Conservation (phyloP, 768 basidiomycete species). For the Mycena amicta region DNA sequence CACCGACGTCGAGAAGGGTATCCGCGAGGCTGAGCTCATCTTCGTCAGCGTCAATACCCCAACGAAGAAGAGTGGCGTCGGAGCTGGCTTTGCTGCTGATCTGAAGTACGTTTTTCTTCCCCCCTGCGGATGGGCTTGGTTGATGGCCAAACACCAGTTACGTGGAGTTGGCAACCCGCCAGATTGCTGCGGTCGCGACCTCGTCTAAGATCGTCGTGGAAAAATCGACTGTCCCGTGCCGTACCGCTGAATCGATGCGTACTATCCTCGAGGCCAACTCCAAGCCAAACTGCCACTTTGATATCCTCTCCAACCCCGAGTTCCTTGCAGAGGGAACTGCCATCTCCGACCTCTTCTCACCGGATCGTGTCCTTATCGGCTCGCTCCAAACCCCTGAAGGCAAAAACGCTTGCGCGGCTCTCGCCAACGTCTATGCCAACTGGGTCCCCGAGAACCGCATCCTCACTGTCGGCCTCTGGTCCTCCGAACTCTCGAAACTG, state of each 20-base stretch:
- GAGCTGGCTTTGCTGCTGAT: slow-evolving; percentile 97
- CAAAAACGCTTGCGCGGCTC: slow-evolving; percentile 72
- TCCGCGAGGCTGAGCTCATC: slow-evolving; percentile 94
- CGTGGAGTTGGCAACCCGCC: slow-evolving; percentile 94
- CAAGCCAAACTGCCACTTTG: slow-evolving; percentile 85
- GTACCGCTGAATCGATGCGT: slow-evolving; percentile 99
- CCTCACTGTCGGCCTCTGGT: slow-evolving; percentile 96
- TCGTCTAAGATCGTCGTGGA: slow-evolving; percentile 98
- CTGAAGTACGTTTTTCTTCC: slow-evolving; percentile 67
- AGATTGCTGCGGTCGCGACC: slow-evolving; percentile 88
- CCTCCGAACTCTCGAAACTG: slow-evolving; percentile 96
- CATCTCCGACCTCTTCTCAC: slow-evolving; percentile 81
- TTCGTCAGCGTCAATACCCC: slow-evolving; percentile 99
- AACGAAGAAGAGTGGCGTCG: slow-evolving; percentile 97
- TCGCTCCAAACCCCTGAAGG: slow-evolving; percentile 91
- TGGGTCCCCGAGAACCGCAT: slow-evolving; percentile 89
- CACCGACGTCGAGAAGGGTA: slow-evolving; percentile 90
- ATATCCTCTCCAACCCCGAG: slow-evolving; percentile 99
- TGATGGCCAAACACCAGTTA: slow-evolving; percentile 60
- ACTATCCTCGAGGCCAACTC: slow-evolving; percentile 99
- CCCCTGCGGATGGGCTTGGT: slow-evolving; percentile 3
- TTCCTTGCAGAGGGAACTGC: slow-evolving; percentile 99
- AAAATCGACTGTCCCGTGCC: slow-evolving; percentile 98
- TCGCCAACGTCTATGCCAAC: slow-evolving; percentile 86
- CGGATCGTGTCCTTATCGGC: slow-evolving; percentile 97